Percentiles rank a stretch among this genome's conserved stretches.
These are phyloP conservation scores for Citrus hindsii DNA, from an alignment of 345 rosid genomes.

Conservation along the genomic window DNA sequence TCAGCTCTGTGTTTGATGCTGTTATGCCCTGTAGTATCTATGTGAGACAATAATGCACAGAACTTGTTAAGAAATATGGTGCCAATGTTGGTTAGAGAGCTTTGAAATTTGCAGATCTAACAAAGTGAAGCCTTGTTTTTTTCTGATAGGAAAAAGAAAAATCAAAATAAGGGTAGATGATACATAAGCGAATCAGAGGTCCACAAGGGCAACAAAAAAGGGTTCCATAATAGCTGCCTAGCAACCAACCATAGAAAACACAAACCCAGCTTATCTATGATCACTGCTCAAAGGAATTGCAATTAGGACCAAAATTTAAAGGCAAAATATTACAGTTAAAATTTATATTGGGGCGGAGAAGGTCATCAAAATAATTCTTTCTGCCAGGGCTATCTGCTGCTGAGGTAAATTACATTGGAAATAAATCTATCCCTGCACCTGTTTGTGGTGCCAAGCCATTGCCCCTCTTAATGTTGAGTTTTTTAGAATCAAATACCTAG, in stretches of 20 bases:
- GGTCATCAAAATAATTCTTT: neutral
- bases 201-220: neutral
- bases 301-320: neutral
- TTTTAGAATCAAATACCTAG: neutral
- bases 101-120: neutral
- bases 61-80: neutral
- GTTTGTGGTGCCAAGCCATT: neutral
- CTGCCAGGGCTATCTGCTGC: neutral
- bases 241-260: neutral
- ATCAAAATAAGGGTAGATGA: neutral
- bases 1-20: neutral
- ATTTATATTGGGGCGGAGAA: neutral
- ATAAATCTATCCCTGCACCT: neutral
- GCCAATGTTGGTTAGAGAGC: neutral
- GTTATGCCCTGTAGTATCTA: neutral
- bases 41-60: neutral
- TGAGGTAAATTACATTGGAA: neutral
- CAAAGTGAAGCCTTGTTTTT: neutral
- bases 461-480: neutral
- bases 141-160: neutral
- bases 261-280: neutral
- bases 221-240: neutral
- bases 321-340: neutral
- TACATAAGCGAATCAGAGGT: neutral
- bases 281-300: neutral